A percentile compares a stretch with the other conserved stretches of the same genome.
phyloP scores from a whole-genome alignment of 176 grass and related monocot genomes.

The Avena atlantica region DNA sequence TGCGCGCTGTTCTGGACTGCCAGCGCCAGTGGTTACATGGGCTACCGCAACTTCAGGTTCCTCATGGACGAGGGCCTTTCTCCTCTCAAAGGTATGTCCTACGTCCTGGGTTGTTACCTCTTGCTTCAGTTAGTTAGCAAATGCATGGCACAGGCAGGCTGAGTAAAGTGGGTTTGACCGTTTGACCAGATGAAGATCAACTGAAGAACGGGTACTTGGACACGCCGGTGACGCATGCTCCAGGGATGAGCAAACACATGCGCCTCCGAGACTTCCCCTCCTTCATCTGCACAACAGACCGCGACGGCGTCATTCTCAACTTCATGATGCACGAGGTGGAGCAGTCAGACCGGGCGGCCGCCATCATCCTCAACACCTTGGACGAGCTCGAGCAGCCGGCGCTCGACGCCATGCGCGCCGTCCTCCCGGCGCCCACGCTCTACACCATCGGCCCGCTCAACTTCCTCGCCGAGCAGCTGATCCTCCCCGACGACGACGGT shows the following conservation, averaged over 20 bases:
- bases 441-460: too few relatives aligned
- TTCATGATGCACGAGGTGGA: not conserved
- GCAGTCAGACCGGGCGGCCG: not conserved
- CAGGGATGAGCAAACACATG: not conserved
- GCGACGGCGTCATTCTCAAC: not conserved
- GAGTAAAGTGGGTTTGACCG: too few relatives aligned
- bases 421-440: too few relatives aligned
- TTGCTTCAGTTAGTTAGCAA: too few relatives aligned
- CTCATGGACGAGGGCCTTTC: not conserved
- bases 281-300: not conserved
- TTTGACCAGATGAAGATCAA: not conserved
- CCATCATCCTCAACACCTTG: not conserved
- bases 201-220: not conserved
- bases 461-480: too few relatives aligned
- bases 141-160: too few relatives aligned
- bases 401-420: not conserved
- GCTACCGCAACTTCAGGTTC: conserved; percentile 43
- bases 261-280: conserved; percentile 20
- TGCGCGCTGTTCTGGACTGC: conserved; percentile 53
- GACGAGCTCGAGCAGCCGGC: not conserved
- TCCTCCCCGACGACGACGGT: too few relatives aligned
- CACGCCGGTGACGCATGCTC: not conserved
- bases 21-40: conserved; percentile 56
- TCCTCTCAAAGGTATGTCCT: conserved; percentile 10
- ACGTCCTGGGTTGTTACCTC: too few relatives aligned